Base-by-base conservation (phyloP, 176 grass and related monocot genomes). In the Tillandsia leiboldiana region DNA sequence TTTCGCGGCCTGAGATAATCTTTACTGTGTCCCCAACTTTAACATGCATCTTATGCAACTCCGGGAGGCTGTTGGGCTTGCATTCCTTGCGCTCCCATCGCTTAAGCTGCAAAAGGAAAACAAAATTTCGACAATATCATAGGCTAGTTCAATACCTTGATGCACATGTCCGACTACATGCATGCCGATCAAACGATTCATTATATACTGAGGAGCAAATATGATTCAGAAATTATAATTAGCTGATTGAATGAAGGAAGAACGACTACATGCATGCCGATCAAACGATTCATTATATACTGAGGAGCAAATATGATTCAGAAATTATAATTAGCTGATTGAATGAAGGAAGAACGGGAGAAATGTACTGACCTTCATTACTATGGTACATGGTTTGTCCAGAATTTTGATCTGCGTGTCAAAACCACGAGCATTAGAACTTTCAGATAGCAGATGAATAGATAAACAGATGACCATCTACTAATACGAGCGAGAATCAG, bases 31-130 rank as follows among this genome's bases (percentile, higher is more conserved):
- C 94, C 6, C 94, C 89, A 17, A 90, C 79, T 80, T 84, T 99
- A 48, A 99, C 87, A 62, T 90, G 94, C 94, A 99, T 90, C 80
- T 99, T 93, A 59, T 90, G 94, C 59, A 99, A 57, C 65, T 93
- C 61, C 18, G 94, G 94, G 64, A 90, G 84, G 50, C 94, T 87
- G 80, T 93, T 99, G 57, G 94, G 84, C 79, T 99, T 93, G 33
- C 86, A 99, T 69, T 99, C 86, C 84, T 99, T 99, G 50, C 82
- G 51, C 70, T 93, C 89, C 89, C 89, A 99, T 81, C 79, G 76
- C 66, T 90, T 86, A 86, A 99, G 86, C 94, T 97, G 68, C 64
- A 83, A 22, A 24, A 65, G 20, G 53, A 70, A 28, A 71, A 12
- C 22, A 69, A 51, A 50, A 57, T 1, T 58, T 58, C 12, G 0